Percentiles rank a stretch among this genome's conserved stretches.
phyloP scores from a whole-genome alignment of 108 stramenopile species.

The Nitzschia sp. region DNA sequence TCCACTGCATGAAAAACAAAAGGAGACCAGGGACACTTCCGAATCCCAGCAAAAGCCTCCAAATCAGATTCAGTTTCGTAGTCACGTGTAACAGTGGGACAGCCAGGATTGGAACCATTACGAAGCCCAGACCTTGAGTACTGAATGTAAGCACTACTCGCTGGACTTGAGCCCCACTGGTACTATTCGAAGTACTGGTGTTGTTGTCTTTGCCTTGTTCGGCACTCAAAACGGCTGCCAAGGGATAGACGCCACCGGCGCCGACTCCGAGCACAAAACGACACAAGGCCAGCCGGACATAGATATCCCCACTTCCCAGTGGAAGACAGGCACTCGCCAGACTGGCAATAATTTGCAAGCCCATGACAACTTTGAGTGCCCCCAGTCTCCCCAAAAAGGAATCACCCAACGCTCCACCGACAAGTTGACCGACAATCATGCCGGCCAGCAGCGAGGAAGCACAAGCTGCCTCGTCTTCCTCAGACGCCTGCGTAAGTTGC shows the following conservation, averaged over 20 bases:
- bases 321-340: conserved; percentile 51
- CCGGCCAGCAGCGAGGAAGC: conserved; percentile 80
- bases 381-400: conserved; percentile 55
- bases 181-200: background rate
- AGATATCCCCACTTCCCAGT: conserved; percentile 9
- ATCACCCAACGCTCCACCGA: conserved; percentile 85
- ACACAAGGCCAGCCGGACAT: conserved; percentile 55
- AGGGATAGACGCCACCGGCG: conserved; percentile 85
- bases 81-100: conserved; percentile 44
- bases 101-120: conserved; percentile 57
- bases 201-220: conserved; percentile 38
- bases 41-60: conserved; percentile 70
- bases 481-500: conserved; percentile 3
- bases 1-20: conserved; percentile 44
- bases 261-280: conserved; percentile 82
- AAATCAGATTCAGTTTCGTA: conserved; percentile 54
- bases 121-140: conserved; percentile 80
- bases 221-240: conserved; percentile 84
- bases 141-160: conserved; percentile 77
- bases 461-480: conserved; percentile 19
- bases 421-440: conserved; percentile 86
- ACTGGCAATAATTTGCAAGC: conserved; percentile 70
- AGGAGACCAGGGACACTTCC: conserved; percentile 76
- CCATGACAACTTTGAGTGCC: conserved; percentile 76
- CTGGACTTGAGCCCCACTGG: conserved; percentile 28